Percentiles rank a stretch among this genome's conserved stretches.
These are phyloP conservation scores for Herpetospermum pedunculosum DNA, from an alignment of 306 rosid genomes.

Conservation along the genomic window DNA sequence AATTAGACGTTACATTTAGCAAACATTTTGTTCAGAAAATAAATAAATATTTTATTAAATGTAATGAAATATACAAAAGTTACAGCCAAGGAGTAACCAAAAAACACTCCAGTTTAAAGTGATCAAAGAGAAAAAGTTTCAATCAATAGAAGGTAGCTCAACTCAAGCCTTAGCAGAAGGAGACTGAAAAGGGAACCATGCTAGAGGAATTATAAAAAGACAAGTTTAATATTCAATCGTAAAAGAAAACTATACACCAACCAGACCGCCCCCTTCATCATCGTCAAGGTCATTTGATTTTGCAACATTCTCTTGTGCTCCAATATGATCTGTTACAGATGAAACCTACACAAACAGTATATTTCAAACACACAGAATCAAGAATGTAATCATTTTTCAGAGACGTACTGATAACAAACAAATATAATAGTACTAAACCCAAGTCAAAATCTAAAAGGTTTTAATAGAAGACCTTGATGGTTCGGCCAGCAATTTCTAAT, in stretches of 20 bases:
- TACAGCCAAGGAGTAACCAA: background rate
- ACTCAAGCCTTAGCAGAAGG: background rate
- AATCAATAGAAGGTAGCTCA: background rate
- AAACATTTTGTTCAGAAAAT: background rate
- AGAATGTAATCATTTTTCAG: background rate
- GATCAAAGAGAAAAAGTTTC: background rate
- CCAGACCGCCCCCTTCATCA: slow-evolving; percentile 97
- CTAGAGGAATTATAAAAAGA: background rate
- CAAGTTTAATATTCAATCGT: background rate
- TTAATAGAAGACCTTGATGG: slow-evolving; percentile 45
- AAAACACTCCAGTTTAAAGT: background rate
- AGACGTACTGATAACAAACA: background rate
- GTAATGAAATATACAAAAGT: background rate
- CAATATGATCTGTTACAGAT: slow-evolving; percentile 86
- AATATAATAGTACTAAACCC: background rate
- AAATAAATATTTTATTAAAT: background rate
- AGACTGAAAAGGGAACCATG: background rate
- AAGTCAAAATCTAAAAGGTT: background rate
- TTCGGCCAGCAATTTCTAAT: slow-evolving; percentile 91
- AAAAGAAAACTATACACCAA: slow-evolving; percentile 22
- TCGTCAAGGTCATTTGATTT: slow-evolving; percentile 95
- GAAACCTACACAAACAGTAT: slow-evolving; percentile 50
- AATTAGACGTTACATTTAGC: slow-evolving; percentile 8
- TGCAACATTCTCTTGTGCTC: slow-evolving; percentile 66
- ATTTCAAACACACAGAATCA: background rate